phyloP scores from a whole-genome alignment of 2,329 filamentous ascomycete genomes.

The Mollisia scopiformis region DNA sequence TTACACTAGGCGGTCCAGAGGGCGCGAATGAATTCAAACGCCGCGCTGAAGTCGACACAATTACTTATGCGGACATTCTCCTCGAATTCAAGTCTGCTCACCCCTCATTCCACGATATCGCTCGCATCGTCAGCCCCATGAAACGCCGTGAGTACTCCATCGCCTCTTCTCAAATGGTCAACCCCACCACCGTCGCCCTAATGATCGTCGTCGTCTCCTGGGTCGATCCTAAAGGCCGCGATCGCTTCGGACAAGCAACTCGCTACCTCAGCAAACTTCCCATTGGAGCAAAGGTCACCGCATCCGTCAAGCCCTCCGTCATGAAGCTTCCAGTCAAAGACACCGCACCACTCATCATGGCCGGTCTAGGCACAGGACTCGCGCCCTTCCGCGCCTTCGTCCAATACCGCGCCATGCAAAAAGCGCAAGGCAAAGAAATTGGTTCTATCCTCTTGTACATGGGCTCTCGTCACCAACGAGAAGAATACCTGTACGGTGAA shows the following conservation, averaged over 20 bases:
- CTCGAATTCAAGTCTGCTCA: conserved; percentile 89
- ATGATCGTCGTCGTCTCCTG: conserved; percentile 98
- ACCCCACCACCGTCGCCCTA: conserved; percentile 84
- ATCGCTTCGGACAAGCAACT: conserved; percentile 91
- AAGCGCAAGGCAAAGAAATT: conserved; percentile 94
- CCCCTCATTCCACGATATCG: conserved; percentile 85
- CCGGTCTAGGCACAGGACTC: conserved; percentile 94
- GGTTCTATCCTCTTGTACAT: conserved; percentile 94
- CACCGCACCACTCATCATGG: conserved; percentile 96
- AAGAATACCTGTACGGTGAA: conserved; percentile 98
- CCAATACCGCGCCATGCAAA: conserved; percentile 97
- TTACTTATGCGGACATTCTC: conserved; percentile 89
- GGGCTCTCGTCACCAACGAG: conserved; percentile 93
- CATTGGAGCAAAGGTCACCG: conserved; percentile 79
- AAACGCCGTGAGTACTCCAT: conserved; percentile 99
- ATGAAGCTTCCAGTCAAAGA: conserved; percentile 95
- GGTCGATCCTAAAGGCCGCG: conserved; percentile 85
- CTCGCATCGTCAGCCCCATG: conserved; percentile 84
- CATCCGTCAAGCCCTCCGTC: conserved; percentile 94
- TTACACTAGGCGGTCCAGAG: conserved; percentile 74
- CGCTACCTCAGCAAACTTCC: conserved; percentile 81
- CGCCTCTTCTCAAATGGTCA: conserved; percentile 93
- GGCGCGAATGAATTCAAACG: conserved; percentile 91
- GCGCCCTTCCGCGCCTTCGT: conserved; percentile 99
- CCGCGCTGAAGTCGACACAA: conserved; percentile 85